A percentile compares a stretch with the other conserved stretches of the same genome.
Conservation (phyloP, 1,284 basidiomycete species). For the Leccinum angustisporum region DNA sequence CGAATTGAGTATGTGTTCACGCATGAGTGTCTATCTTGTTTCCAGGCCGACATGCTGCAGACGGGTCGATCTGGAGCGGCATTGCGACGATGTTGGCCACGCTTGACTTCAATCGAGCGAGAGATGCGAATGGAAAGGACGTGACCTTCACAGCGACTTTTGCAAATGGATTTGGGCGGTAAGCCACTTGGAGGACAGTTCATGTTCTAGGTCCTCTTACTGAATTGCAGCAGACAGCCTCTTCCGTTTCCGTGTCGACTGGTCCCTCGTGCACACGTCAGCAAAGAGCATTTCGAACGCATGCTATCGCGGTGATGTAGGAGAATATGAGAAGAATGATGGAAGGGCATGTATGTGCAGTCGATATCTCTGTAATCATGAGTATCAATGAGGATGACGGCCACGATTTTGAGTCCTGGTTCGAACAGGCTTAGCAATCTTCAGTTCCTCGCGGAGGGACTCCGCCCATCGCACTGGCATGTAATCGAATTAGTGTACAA, state of each 20-base stretch:
- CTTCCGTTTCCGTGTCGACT: background rate
- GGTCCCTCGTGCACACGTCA: background rate
- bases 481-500: no score
- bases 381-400: no score
- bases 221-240: background rate
- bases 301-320: no score
- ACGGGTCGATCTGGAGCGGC: constrained; percentile 18
- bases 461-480: no score
- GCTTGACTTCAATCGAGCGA: constrained; percentile 12
- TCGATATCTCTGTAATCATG: no score
- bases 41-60: constrained; percentile 17
- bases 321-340: no score
- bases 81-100: constrained; percentile 21
- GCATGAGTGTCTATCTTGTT: background rate
- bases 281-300: no score
- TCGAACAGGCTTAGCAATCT: no score
- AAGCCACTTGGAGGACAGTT: background rate
- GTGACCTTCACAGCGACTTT: constrained; percentile 9
- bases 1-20: background rate
- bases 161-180: constrained; percentile 8
- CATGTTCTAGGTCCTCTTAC: background rate
- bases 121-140: constrained; percentile 15
- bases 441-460: no score
- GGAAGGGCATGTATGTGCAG: no score
- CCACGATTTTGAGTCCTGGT: no score